A percentile compares a stretch with the other conserved stretches of the same genome.
These are phyloP conservation scores for Viola pubescens DNA, from an alignment of 441 rosid species.

Conservation along the genomic window DNA sequence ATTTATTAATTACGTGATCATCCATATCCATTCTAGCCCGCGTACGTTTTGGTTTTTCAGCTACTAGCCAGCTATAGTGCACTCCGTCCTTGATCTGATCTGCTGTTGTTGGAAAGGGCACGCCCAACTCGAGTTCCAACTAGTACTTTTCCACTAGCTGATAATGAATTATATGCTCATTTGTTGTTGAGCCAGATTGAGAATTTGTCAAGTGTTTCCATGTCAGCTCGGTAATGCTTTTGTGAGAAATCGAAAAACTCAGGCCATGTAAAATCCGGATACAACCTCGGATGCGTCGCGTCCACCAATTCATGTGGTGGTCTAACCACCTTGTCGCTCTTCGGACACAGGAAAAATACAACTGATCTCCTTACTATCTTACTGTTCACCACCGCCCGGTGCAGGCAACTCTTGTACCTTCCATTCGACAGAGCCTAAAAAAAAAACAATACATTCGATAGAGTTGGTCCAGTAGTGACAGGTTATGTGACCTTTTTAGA, in stretches of 20 bases:
- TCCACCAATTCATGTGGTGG: slow-evolving; percentile 28
- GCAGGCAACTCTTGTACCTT: slow-evolving; percentile 10
- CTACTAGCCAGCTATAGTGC: too few relatives aligned
- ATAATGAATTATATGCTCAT: too few relatives aligned
- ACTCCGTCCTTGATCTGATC: too few relatives aligned
- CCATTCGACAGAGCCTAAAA: slow-evolving; percentile 46
- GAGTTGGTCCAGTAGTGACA: not conserved
- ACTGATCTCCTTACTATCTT: slow-evolving; percentile 34
- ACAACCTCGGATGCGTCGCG: slow-evolving; percentile 21
- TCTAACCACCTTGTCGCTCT: slow-evolving; percentile 33
- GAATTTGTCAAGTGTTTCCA: slow-evolving; percentile 38
- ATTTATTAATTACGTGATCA: too few relatives aligned
- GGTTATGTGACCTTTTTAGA: not conserved
- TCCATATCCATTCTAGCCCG: too few relatives aligned
- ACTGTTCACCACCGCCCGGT: slow-evolving; percentile 40
- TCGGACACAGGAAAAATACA: slow-evolving; percentile 44
- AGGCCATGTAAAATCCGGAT: slow-evolving; percentile 55
- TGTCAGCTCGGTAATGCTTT: slow-evolving; percentile 38
- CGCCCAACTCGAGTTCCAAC: too few relatives aligned
- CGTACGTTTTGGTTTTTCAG: too few relatives aligned
- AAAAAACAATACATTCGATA: slow-evolving; percentile 1
- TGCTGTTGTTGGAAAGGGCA: too few relatives aligned
- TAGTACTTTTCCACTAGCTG: too few relatives aligned
- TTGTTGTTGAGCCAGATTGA: slow-evolving; percentile 22
- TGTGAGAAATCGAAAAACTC: slow-evolving; percentile 40